Evolutionary conservation across 306 rosid species (phyloP).

Genomic region (Macrotyloma uniflorum): DNA sequence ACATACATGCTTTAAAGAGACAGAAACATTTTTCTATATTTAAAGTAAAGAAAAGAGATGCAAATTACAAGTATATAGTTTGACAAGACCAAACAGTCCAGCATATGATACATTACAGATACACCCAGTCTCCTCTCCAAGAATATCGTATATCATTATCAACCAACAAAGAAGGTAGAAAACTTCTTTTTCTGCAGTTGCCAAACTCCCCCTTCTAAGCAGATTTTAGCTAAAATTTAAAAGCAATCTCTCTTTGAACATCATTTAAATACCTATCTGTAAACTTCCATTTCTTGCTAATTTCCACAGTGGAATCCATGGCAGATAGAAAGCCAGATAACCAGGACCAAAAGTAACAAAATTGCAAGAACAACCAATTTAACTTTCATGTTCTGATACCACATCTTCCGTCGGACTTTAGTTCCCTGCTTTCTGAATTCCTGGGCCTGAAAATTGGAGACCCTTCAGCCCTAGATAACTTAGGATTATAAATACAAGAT

Average conservation of each 20-base stretch:
- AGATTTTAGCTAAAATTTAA: slow-evolving; percentile 26
- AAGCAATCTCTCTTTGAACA: slow-evolving; percentile 25
- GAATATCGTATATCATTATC: slow-evolving; percentile 25
- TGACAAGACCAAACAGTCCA: slow-evolving; percentile 41
- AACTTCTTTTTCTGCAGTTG: slow-evolving; percentile 27
- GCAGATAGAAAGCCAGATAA: slow-evolving; percentile 91
- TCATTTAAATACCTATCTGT: slow-evolving; percentile 33
- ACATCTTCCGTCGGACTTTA: slow-evolving; percentile 79
- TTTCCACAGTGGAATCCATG: slow-evolving; percentile 90
- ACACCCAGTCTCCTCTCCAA: slow-evolving; percentile 18
- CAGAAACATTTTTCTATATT: slow-evolving; percentile 33
- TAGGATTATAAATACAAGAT: neutral
- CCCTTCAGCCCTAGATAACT: slow-evolving; percentile 32
- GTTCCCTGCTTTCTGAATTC: slow-evolving; percentile 70
- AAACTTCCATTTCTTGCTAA: slow-evolving; percentile 42
- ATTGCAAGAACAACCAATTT: slow-evolving; percentile 83
- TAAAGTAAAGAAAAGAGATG: slow-evolving; percentile 18
- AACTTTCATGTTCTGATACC: slow-evolving; percentile 98
- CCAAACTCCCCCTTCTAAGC: slow-evolving; percentile 38
- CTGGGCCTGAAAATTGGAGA: slow-evolving; percentile 69
- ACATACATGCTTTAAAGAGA: neutral
- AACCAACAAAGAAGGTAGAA: slow-evolving; percentile 39
- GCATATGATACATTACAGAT: slow-evolving; percentile 29
- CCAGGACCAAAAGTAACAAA: slow-evolving; percentile 64
- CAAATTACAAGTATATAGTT: slow-evolving; percentile 42